Base-by-base conservation (phyloP, 2,329 filamentous ascomycete genomes). In the Lasiodiplodia sp. region DNA sequence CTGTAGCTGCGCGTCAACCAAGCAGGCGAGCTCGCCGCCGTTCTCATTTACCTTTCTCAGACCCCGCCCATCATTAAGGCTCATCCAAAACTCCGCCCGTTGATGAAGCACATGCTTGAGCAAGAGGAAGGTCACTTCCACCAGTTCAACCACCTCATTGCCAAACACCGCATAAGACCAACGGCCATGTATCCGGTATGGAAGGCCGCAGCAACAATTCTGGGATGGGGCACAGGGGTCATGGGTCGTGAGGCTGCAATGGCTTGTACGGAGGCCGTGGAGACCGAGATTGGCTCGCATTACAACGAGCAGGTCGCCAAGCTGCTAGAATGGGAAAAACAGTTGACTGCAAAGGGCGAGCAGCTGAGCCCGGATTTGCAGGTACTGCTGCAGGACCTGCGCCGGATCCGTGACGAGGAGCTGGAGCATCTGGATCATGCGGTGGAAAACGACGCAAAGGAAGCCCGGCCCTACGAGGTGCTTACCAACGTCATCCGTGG, bases 41-140 rank as follows among this genome's bases (percentile, higher is more conserved):
- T 93, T 31, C 88, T 97, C 68, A 99, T 99, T 80, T 99, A 98
- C 83, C 89, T 89, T 1, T 90, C 93, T 2, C 96, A 99, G 80
- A 95, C 89, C 0, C 93, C 94, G 0, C 88, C 90, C n/a, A 83
- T 98, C 65, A 85, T 93, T 68, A 87, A 88, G 72, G 88, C 91
- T 4, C 91, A 97, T 78, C 95, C 96, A 0, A 92, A 97, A 77
- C 89, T 99, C 21, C 91, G 93, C 7, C 91, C 93, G 0, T 83
- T 98, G 38, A 97, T 99, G 93, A 88, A 90, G 74, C 96, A 98
- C 86, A 99, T 99, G 96, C 94, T 97, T 84, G 93, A 96, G 75
- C 96, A 99, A 79, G 96, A 99, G 84, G 93, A 88, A 14, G 91
- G 89, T 10, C 96, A 99, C 80, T 89, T 98, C 73, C 81, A 83